Percentiles rank a stretch among this genome's conserved stretches.
Conservation (phyloP, 768 basidiomycete genomes). For the Kwoniella europaea region DNA sequence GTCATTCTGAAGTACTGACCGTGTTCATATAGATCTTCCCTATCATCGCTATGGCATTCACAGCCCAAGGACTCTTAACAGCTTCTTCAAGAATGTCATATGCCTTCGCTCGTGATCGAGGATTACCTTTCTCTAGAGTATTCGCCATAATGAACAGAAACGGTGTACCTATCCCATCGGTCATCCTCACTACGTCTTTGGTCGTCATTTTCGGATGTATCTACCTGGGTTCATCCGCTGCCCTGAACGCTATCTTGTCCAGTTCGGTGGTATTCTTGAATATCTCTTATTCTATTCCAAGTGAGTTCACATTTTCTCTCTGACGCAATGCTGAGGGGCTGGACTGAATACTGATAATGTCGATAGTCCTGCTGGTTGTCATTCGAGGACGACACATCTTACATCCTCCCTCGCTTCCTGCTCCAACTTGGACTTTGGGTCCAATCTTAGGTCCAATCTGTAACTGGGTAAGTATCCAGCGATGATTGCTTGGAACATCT, state of each 20-base stretch:
- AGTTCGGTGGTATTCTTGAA: constrained; percentile 50
- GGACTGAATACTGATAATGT: neutral
- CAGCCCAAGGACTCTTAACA: constrained; percentile 47
- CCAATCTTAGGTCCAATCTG: constrained; percentile 40
- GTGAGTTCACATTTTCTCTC: constrained; percentile 25
- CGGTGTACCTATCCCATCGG: constrained; percentile 45
- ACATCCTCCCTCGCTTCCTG: constrained; percentile 42
- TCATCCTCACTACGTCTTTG: constrained; percentile 38
- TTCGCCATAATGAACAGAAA: constrained; percentile 37
- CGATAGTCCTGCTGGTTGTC: constrained; percentile 37
- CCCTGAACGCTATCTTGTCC: constrained; percentile 52
- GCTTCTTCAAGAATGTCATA: constrained; percentile 47
- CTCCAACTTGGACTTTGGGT: constrained; percentile 57
- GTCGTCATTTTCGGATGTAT: constrained; percentile 51
- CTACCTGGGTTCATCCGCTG: constrained; percentile 45
- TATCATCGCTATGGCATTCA: constrained; percentile 49
- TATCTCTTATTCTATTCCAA: constrained; percentile 48
- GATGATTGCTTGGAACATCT: no score
- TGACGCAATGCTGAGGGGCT: neutral
- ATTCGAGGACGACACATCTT: constrained; percentile 38
- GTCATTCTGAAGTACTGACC: neutral
- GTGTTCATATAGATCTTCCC: constrained; percentile 33
- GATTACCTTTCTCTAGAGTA: constrained; percentile 39
- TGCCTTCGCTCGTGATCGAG: constrained; percentile 46
- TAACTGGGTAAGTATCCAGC: constrained; percentile 34